Conservation (phyloP, 2,329 filamentous ascomycete species). For the Diaporthe longicolla region DNA sequence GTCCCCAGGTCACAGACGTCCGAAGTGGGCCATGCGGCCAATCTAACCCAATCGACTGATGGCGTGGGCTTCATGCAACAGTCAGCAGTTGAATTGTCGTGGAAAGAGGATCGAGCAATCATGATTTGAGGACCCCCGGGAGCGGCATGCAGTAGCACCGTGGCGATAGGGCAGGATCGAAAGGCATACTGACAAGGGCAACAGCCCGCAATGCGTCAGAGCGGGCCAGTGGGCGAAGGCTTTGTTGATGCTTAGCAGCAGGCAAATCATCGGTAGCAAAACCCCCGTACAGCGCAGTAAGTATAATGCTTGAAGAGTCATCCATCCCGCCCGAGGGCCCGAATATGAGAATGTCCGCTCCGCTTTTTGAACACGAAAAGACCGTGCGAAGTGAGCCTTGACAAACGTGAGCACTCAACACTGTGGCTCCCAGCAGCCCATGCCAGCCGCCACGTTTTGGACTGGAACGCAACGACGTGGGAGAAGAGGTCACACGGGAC, state of each 20-base stretch:
- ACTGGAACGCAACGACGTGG: conserved; percentile 28
- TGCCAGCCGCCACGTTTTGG: conserved; percentile 41
- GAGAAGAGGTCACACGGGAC: conserved; percentile 39
- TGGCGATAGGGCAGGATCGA: conserved; percentile 14
- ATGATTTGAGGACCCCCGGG: conserved; percentile 25
- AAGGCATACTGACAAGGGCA: conserved; percentile 15
- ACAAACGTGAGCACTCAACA: conserved; percentile 5
- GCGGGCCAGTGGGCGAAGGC: conserved; percentile 33
- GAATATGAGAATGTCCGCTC: conserved; percentile 11
- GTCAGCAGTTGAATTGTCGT: conserved; percentile 31
- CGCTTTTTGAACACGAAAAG: conserved; percentile 14
- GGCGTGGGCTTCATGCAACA: conserved; percentile 38
- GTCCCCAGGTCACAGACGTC: conserved; percentile 31
- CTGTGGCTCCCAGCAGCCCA: conserved; percentile 20
- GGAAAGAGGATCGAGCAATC: conserved; percentile 8
- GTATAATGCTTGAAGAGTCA: conserved; percentile 10
- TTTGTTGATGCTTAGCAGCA: conserved; percentile 12
- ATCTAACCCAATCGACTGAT: conserved; percentile 23
- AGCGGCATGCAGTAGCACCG: conserved; percentile 20
- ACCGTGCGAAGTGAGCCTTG: conserved; percentile 35
- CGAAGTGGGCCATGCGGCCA: conserved; percentile 22
- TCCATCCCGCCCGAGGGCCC: conserved; percentile 28
- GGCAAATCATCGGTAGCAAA: conserved; percentile 8
- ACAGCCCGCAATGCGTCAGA: conserved; percentile 37
- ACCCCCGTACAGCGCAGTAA: not conserved